Conservation (phyloP, 345 rosid genomes). For the Corchorus olitorius region DNA sequence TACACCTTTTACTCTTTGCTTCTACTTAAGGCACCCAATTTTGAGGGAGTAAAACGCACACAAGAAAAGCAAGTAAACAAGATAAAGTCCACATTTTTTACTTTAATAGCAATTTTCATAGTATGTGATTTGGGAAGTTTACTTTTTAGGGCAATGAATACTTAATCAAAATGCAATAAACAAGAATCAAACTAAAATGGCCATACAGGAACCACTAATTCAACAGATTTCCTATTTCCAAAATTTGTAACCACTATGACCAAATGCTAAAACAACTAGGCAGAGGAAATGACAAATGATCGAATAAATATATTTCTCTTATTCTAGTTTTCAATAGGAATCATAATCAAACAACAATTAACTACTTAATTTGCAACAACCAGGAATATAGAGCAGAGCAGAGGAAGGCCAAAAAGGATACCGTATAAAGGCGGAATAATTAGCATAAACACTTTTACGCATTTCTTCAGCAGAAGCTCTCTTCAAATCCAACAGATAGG, state of each 20-base stretch:
- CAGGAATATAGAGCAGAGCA: background rate
- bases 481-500: conserved; percentile 88
- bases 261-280: background rate
- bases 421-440: conserved; percentile 97
- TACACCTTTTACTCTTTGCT: no score
- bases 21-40: no score
- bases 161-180: background rate
- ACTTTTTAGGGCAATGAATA: background rate
- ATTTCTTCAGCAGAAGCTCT: conserved; percentile 98
- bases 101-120: background rate
- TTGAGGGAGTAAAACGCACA: no score
- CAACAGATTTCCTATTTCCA: no score
- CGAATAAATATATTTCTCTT: no score
- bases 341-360: background rate
- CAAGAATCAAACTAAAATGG: background rate
- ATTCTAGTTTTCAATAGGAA: no score
- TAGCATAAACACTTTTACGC: conserved; percentile 97
- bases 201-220: background rate
- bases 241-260: background rate
- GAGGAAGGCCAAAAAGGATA: conserved; percentile 26
- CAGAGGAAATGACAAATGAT: background rate
- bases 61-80: background rate
- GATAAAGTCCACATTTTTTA: background rate
- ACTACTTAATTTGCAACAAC: background rate
- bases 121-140: background rate